Base-by-base conservation (phyloP, 768 basidiomycete genomes). In the Mycena latifolia region DNA sequence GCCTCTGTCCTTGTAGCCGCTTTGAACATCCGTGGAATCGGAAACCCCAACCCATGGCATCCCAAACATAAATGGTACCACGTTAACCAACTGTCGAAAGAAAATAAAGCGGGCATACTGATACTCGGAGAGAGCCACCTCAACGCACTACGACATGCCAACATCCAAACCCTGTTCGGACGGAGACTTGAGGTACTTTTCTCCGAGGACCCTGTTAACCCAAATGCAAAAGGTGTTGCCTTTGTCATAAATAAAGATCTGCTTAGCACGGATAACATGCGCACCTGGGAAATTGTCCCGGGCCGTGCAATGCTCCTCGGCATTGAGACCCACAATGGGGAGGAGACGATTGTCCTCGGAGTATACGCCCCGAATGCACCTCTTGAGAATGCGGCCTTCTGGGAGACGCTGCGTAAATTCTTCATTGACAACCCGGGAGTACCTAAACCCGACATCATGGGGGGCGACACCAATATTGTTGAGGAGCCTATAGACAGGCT, bases 231-330 rank as follows among this genome's bases (percentile, higher is more conserved):
- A 24, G 71, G 71, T 5, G 53, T 72, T 0, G 73, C 71, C 0
- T 48, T 74, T 8, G 63, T 69, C 0, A n/a, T 74, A 7, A 74
- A 75, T 50, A 71, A 69, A 59, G 35, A 66, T 27, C 5, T 69
- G 14, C 37, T 60, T 2, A 52, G 55, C 12, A 52, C 50, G 5
- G 56, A 58, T 5, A 35, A 47, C 17, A 27, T 60, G 7, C 27
- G 45, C 9, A 47, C 50, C 1, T 18, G 33, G 28, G 1, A 48
- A 0, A 55, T 75, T 5, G 61, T 72, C 18, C 73, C 72, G 0
- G 69, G 74, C 0, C 37, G 73, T 29, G 74, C 71, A 27, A 48
- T 48, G 47, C 24, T 48, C 3, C 47, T 48, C 12, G 47, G 27
- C 5, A 48, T 48, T 28, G 47, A 48, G 22, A 27, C 25, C 11